Conservation (phyloP, 176 grass and related monocot species). For the Phoenix dactylifera region DNA sequence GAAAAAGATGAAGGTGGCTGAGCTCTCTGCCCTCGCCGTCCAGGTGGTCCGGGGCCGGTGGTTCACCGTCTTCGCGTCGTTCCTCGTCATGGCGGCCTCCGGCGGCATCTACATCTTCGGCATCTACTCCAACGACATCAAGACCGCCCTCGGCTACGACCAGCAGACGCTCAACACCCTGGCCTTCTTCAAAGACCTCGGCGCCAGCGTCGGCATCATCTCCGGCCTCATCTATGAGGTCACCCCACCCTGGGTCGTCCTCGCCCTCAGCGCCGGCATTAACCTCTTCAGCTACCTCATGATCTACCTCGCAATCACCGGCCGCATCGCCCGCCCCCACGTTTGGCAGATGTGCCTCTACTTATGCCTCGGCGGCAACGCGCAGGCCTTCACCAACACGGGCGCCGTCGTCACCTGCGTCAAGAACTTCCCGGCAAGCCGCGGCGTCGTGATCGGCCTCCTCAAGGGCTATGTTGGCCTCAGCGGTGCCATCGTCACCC, state of each 20-base stretch:
- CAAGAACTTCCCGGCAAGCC: conserved; percentile 69
- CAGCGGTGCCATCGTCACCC: conserved; percentile 83
- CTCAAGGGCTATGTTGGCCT: conserved; percentile 77
- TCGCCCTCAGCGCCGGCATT: conserved; percentile 46
- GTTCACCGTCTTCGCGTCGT: conserved; percentile 73
- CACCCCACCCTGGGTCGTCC: conserved; percentile 47
- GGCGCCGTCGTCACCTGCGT: conserved; percentile 51
- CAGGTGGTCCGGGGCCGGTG: conserved; percentile 46
- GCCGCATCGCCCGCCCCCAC: conserved; percentile 22
- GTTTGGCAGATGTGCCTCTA: conserved; percentile 79
- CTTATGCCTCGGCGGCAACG: conserved; percentile 63
- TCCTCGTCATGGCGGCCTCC: conserved; percentile 57
- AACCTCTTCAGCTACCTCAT: conserved; percentile 72
- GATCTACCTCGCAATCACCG: conserved; percentile 58
- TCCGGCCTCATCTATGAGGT: conserved; percentile 54
- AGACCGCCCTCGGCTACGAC: conserved; percentile 58
- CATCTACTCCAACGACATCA: conserved; percentile 64
- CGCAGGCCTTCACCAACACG: conserved; percentile 72
- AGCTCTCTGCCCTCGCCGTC: conserved; percentile 11
- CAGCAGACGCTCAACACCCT: conserved; percentile 78
- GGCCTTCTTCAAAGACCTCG: conserved; percentile 78
- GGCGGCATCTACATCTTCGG: conserved; percentile 77
- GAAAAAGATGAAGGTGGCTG: too few species aligned
- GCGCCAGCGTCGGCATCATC: conserved; percentile 60
- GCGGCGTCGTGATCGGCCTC: conserved; percentile 50